Percentiles rank a stretch among this genome's conserved stretches.
These are phyloP conservation scores for Asterella californica DNA, from an alignment of 225 moss, liverwort and hornwort genomes.

Conservation along the genomic window DNA sequence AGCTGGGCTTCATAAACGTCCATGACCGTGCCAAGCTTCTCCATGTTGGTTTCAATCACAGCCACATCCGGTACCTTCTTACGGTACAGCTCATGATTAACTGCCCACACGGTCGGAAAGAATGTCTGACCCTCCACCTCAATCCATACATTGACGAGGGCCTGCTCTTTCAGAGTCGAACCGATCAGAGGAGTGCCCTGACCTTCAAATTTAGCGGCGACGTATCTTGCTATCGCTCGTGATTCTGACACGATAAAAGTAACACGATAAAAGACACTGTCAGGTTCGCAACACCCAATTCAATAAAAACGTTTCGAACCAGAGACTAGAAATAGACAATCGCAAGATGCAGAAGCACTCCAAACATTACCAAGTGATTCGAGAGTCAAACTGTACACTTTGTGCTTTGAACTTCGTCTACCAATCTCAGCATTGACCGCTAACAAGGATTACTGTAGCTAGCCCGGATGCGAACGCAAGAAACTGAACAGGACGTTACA, in stretches of 20 bases:
- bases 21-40: not conserved
- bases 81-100: not conserved
- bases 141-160: slow-evolving; percentile 4
- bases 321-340: too few relatives aligned
- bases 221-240: not conserved
- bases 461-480: too few relatives aligned
- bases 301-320: too few relatives aligned
- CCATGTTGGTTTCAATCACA: not conserved
- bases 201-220: not conserved
- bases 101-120: not conserved
- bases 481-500: too few relatives aligned
- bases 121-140: slow-evolving; percentile 2
- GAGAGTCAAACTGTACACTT: too few relatives aligned
- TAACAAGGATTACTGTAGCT: too few relatives aligned
- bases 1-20: not conserved
- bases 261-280: not conserved
- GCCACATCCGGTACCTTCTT: not conserved
- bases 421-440: not conserved
- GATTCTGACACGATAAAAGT: not conserved
- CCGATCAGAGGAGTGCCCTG: slow-evolving; percentile 7
- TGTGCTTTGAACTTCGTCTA: not conserved
- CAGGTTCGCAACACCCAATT: too few relatives aligned
- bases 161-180: not conserved
- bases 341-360: too few relatives aligned
- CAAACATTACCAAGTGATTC: too few relatives aligned